These are phyloP conservation scores for Arxiozyma slooffiae DNA, from an alignment of 1,139 yeast species.

Conservation along the genomic window DNA sequence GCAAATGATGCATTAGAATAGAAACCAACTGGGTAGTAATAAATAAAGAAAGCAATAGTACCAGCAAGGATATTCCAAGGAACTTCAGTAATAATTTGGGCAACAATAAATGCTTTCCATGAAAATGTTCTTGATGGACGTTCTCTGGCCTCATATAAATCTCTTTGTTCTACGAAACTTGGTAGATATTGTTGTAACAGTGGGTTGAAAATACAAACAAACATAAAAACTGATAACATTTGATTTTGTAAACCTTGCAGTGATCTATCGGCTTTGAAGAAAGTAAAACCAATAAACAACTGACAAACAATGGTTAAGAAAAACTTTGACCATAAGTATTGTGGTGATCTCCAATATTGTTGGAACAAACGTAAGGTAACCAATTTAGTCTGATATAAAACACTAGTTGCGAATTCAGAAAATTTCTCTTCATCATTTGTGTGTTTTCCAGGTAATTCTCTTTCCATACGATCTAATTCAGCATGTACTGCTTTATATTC, in stretches of 20 bases:
- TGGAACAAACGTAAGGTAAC: slow-evolving; percentile 47
- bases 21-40: slow-evolving; percentile 77
- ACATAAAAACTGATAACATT: slow-evolving; percentile 64
- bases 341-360: slow-evolving; percentile 58
- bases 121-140: slow-evolving; percentile 62
- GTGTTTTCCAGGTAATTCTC: slow-evolving; percentile 29
- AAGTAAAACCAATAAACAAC: slow-evolving; percentile 65
- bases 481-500: slow-evolving; percentile 40
- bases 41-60: slow-evolving; percentile 57
- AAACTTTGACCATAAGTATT: slow-evolving; percentile 48
- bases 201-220: slow-evolving; percentile 48
- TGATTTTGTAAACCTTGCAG: slow-evolving; percentile 53
- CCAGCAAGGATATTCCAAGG: slow-evolving; percentile 67
- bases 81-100: slow-evolving; percentile 60
- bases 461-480: slow-evolving; percentile 40
- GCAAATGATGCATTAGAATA: slow-evolving; percentile 49
- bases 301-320: slow-evolving; percentile 40
- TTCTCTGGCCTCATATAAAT: slow-evolving; percentile 81
- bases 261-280: slow-evolving; percentile 55
- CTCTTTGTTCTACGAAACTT: slow-evolving; percentile 58
- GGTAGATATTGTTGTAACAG: slow-evolving; percentile 69
- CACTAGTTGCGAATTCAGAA: slow-evolving; percentile 37
- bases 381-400: slow-evolving; percentile 40
- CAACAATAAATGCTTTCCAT: slow-evolving; percentile 50
- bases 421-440: neutral